These are phyloP conservation scores for Cicer pinnatifidum DNA, from an alignment of 306 rosid species.

Conservation along the genomic window DNA sequence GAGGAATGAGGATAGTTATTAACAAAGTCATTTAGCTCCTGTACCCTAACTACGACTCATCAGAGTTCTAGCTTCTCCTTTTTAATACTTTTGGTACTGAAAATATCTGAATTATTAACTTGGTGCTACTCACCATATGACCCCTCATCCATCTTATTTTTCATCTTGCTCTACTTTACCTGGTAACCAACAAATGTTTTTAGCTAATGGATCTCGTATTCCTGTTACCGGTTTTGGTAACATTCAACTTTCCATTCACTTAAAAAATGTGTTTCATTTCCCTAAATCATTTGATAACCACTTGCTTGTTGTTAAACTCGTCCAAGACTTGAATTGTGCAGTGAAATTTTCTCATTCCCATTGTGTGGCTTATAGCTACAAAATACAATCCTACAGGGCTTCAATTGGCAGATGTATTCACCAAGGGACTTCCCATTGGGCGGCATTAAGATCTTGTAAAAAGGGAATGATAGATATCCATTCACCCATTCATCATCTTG, in stretches of 20 bases:
- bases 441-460: not conserved
- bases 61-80: too few relatives aligned
- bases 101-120: too few relatives aligned
- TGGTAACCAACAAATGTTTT: not conserved
- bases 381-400: not conserved
- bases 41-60: too few relatives aligned
- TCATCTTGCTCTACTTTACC: not conserved
- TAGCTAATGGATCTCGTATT: not conserved
- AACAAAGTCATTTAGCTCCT: not conserved
- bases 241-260: not conserved
- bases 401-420: not conserved
- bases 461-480: not conserved
- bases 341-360: too few relatives aligned
- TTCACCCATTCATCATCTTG: not conserved
- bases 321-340: too few relatives aligned
- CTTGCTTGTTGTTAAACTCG: too few relatives aligned
- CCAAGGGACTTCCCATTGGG: not conserved
- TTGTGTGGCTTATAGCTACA: not conserved
- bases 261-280: not conserved
- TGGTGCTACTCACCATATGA: not conserved
- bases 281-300: not conserved
- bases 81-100: too few relatives aligned
- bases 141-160: not conserved
- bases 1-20: conserved; percentile 7
- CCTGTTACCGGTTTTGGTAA: not conserved